Base-by-base conservation (phyloP, 306 rosid genomes). In the Lupinus albus region DNA sequence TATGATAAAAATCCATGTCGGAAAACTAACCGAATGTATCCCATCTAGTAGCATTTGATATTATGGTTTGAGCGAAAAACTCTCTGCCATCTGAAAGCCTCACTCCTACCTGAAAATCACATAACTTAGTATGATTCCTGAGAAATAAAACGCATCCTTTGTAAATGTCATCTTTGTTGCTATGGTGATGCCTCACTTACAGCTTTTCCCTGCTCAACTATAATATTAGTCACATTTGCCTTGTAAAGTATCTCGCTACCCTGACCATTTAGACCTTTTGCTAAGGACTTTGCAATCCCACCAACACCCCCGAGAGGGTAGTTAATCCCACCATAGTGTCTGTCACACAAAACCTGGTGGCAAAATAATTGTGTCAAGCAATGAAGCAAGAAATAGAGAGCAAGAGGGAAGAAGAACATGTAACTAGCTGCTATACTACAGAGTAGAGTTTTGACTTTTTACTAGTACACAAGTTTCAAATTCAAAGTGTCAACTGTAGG, bases 11-110 rank as follows among this genome's bases (percentile, higher is more conserved):
- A 11, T 36, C 56, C 17, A 36, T 45, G 47, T 70, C 32, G 14
- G 61, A 78, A 78, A 71, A 85, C 96, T 59, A 68, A 89, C 98
- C 98, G 55, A 93, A 93, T 68, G 98, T 89, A 80, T 93, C 95
- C 98, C 98, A 93, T 93, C 98, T 84, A 25, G 97, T 93, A 77
- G 98, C 98, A 83, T 93, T 93, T 74, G 98, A 93, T 77, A 93
- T 82, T 54, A 89, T 65, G 64, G 97, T 93, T 83, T 86, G 86
- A 69, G 94, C 96, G 55, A 83, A 93, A 79, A 78, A 90, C 72
- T 85, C 82, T 81, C 93, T 80, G 48, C 91, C 85, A 80, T 90
- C 85, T 25, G 97, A 83, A 68, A 93, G 85, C 87, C 87, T 88
- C 55, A 88, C 97, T 63, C 97, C 97, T 32, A 85, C 94, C 94